These are phyloP conservation scores for Nicotiana attenuata DNA, from an alignment of 257 asterid species.

Conservation along the genomic window DNA sequence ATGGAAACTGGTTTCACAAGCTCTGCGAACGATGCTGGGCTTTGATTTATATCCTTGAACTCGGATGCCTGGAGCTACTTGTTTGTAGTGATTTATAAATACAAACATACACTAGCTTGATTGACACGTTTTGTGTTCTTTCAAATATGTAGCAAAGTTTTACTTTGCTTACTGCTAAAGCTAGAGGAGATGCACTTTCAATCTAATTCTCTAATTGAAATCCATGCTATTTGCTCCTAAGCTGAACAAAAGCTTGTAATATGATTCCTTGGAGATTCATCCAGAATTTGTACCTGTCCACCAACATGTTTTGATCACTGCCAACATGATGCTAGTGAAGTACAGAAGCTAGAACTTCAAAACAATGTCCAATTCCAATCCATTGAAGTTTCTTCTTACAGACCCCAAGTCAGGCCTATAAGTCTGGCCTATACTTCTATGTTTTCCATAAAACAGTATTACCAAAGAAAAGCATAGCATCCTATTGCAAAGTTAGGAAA, in stretches of 20 bases:
- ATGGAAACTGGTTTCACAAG: background rate
- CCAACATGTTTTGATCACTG: background rate
- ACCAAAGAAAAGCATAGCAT: background rate
- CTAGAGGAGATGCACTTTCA: background rate
- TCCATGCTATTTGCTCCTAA: background rate
- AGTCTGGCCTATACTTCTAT: background rate
- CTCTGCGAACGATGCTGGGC: background rate
- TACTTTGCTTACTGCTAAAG: background rate
- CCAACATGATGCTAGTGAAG: background rate
- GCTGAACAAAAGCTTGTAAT: background rate
- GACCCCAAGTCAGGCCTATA: background rate
- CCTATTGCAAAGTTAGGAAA: background rate
- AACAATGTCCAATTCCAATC: background rate
- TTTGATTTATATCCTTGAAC: background rate
- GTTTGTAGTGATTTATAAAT: background rate
- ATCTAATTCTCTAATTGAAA: background rate
- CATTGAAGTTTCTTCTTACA: background rate
- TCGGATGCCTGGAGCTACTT: background rate
- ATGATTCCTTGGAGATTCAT: background rate
- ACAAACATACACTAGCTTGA: background rate
- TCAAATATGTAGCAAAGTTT: background rate
- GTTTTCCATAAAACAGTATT: background rate
- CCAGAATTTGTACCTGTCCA: background rate
- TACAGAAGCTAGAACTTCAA: background rate
- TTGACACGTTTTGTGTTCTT: background rate